Conservation (phyloP, 2,329 filamentous ascomycete genomes). For the Talaromyces sp. region DNA sequence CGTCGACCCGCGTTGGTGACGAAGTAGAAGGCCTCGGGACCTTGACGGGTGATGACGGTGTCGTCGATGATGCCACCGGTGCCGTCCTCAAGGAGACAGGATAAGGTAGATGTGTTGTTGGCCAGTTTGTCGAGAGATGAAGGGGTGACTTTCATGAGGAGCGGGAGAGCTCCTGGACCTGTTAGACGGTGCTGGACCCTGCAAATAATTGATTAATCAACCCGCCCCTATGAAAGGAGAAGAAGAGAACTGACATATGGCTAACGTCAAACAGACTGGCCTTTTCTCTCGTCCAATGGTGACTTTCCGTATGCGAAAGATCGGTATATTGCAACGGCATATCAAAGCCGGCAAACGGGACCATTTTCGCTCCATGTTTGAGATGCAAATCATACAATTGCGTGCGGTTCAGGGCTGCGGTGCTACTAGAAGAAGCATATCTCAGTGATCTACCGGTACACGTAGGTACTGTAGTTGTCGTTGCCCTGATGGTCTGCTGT, state of each 20-base stretch:
- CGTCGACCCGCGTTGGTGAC: constrained; percentile 93
- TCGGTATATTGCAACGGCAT: constrained; percentile 90
- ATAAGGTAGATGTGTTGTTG: constrained; percentile 71
- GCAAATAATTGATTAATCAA: background rate
- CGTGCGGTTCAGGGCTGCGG: constrained; percentile 47
- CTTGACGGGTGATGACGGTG: constrained; percentile 80
- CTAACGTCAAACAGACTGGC: constrained; percentile 92
- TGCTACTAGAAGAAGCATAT: constrained; percentile 32
- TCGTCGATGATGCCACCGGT: constrained; percentile 95
- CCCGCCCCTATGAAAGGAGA: background rate
- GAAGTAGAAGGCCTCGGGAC: constrained; percentile 74
- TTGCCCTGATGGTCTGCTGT: background rate
- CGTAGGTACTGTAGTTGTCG: constrained; percentile 17
- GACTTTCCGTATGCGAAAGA: constrained; percentile 74
- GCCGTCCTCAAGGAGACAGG: constrained; percentile 71
- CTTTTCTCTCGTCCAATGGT: constrained; percentile 82
- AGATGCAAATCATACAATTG: constrained; percentile 76
- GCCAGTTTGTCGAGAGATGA: constrained; percentile 63
- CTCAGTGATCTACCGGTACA: constrained; percentile 24
- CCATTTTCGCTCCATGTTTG: constrained; percentile 81
- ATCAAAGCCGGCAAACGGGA: constrained; percentile 86
- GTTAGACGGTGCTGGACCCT: constrained; percentile 78
- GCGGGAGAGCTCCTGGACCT: constrained; percentile 73
- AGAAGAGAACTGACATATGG: constrained; percentile 69
- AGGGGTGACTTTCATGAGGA: constrained; percentile 82